Evolutionary conservation across 202 grass and related monocot genomes (phyloP).

Genomic region (Musa balbisiana): DNA sequence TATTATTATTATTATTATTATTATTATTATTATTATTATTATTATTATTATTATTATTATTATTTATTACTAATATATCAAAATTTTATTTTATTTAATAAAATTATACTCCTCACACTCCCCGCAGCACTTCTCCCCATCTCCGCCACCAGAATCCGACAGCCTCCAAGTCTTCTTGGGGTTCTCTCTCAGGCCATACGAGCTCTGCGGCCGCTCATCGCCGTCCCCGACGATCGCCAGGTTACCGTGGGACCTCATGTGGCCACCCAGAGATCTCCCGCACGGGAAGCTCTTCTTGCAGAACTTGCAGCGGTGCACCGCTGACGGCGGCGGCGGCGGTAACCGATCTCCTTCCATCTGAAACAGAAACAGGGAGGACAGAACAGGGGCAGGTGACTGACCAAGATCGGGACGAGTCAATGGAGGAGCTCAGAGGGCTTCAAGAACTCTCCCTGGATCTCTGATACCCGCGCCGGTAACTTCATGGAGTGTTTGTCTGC

Average conservation of each 20-base stretch:
- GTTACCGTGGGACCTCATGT: slow-evolving; percentile 40
- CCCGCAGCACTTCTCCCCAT: slow-evolving; percentile 24
- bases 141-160: slow-evolving; percentile 9
- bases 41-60: too few relatives aligned
- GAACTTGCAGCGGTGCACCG: slow-evolving; percentile 34
- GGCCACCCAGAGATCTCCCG: slow-evolving; percentile 37
- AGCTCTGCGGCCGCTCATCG: slow-evolving; percentile 14
- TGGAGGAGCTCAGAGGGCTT: background rate
- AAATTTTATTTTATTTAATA: too few relatives aligned
- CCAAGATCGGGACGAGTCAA: background rate
- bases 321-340: background rate
- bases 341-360: slow-evolving; percentile 32
- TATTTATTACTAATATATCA: too few relatives aligned
- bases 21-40: too few relatives aligned
- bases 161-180: slow-evolving; percentile 20
- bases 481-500: background rate
- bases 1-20: too few relatives aligned
- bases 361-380: background rate
- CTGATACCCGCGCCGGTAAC: background rate
- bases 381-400: background rate
- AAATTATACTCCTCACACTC: slow-evolving; percentile 41
- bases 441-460: background rate
- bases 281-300: slow-evolving; percentile 56
- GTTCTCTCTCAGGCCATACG: slow-evolving; percentile 28
- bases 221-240: background rate